Conservation (phyloP, 768 basidiomycete genomes). For the Russula lepida region DNA sequence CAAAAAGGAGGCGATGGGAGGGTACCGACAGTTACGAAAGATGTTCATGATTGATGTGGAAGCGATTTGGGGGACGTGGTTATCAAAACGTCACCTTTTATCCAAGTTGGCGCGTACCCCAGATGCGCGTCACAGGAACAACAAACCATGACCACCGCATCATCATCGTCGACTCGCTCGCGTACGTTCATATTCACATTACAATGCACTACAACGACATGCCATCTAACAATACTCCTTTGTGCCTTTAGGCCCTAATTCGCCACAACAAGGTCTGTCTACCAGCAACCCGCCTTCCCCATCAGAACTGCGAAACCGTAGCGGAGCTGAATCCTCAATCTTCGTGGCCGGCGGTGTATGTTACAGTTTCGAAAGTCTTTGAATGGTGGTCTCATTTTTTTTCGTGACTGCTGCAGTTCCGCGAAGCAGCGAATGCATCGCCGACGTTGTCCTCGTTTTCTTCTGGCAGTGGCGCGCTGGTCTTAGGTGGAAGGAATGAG, state of each 20-base stretch:
- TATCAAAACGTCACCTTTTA: slow-evolving; percentile 15
- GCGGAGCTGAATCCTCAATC: background rate
- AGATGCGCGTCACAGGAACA: background rate
- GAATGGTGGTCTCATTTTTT: background rate
- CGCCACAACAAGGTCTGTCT: background rate
- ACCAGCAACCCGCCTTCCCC: background rate
- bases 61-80: slow-evolving; percentile 18
- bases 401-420: slow-evolving; percentile 1
- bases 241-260: background rate
- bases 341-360: slow-evolving; percentile 13
- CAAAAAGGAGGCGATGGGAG: slow-evolving; percentile 9
- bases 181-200: background rate
- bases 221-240: background rate
- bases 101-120: slow-evolving; percentile 2
- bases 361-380: background rate
- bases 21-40: slow-evolving; percentile 65
- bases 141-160: background rate
- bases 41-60: slow-evolving; percentile 60
- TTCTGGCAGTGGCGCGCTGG: background rate
- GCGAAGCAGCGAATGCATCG: slow-evolving; percentile 9
- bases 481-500: background rate
- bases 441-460: slow-evolving; percentile 16
- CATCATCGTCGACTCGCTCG: background rate
- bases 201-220: background rate
- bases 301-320: slow-evolving; percentile 4